Base-by-base conservation (phyloP, 352 stramenopile genomes). In the Pythium biforme region DNA sequence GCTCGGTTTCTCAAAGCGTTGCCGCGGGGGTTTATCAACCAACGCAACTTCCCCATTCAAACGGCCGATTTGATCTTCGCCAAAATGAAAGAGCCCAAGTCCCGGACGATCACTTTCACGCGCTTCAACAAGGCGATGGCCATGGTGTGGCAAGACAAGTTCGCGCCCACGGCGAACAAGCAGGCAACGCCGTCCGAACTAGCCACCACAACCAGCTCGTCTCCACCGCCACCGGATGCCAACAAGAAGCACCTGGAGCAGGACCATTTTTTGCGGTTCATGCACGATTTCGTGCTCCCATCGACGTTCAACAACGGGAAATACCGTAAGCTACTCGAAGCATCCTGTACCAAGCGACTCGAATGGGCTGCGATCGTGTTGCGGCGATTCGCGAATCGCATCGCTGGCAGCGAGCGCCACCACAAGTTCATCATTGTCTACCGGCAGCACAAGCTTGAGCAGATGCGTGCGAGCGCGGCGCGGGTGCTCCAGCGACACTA, bases 51-150 rank as follows among this genome's bases (percentile, higher is more conserved):
- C 46, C 73, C 81, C 15, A 68, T 70, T 25, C 80, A 90, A 40
- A 80, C 70, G 4, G 67, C 75, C 0, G 83, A 92, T 41, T 47
- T 89, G 15, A 78, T 89, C 19, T 92, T 92, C 37, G 67, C 76
- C 4, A 89, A 90, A 50, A 86, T 90, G 77, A 89, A 90, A 39
- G 81, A 92, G 10, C 83, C 81, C 0, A 88, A 88, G 52, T 69
- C 81, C 9, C 70, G 82, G 22, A 75, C 74, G 0, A 86, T 92
- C 12, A 73, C 76, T 9, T 90, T 89, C 22, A 46, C 56, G 0
- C 73, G 76, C 40, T 92, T 90, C 55, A 90, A 77, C 67, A 83
- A 77, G 31, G 72, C 79, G 0, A 86, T 90, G 58, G 26, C 74
- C 4, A 75, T 88, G 72, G 57, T 92, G 22, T 72, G 79, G 55